A percentile compares a stretch with the other conserved stretches of the same genome.
Conservation (phyloP, 192 early-diverging fungal species). For the Powellomyces hirtus region DNA sequence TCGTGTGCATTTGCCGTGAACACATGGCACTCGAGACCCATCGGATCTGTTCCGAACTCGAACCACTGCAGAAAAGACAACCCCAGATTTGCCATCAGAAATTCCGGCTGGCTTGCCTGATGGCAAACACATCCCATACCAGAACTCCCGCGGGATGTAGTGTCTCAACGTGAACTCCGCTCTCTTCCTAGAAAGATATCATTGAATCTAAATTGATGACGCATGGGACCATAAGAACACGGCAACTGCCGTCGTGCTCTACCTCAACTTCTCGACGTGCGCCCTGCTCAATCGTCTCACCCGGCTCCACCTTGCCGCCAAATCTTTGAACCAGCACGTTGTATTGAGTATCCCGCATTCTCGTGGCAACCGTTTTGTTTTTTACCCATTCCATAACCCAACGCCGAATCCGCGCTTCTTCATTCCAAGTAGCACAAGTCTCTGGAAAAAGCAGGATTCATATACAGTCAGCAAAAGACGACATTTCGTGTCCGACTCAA, state of each 20-base stretch:
- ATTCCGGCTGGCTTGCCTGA: too few species aligned
- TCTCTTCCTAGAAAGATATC: too few species aligned
- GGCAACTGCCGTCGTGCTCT: neutral
- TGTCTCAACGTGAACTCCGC: neutral
- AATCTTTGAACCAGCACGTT: too few species aligned
- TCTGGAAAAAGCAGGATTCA: neutral
- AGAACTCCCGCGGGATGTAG: neutral
- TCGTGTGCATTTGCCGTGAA: slow-evolving; percentile 44
- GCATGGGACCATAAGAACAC: too few species aligned
- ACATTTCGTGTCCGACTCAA: too few species aligned
- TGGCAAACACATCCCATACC: neutral
- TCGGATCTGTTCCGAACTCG: slow-evolving; percentile 61
- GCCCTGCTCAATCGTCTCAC: slow-evolving; percentile 61
- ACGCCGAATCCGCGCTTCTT: slow-evolving; percentile 80
- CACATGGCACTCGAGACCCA: slow-evolving; percentile 67
- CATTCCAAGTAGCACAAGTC: slow-evolving; percentile 66
- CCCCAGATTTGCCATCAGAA: too few species aligned
- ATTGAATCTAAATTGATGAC: neutral
- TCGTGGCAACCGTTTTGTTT: too few species aligned
- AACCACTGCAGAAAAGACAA: too few species aligned
- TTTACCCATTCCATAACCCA: slow-evolving; percentile 62
- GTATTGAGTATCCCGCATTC: neutral
- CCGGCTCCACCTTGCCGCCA: slow-evolving; percentile 73
- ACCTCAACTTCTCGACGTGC: slow-evolving; percentile 64
- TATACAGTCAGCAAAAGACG: too few species aligned